These are phyloP conservation scores for Ploettnerulaceae sp. DNA, from an alignment of 2,329 filamentous ascomycete genomes.

Conservation along the genomic window DNA sequence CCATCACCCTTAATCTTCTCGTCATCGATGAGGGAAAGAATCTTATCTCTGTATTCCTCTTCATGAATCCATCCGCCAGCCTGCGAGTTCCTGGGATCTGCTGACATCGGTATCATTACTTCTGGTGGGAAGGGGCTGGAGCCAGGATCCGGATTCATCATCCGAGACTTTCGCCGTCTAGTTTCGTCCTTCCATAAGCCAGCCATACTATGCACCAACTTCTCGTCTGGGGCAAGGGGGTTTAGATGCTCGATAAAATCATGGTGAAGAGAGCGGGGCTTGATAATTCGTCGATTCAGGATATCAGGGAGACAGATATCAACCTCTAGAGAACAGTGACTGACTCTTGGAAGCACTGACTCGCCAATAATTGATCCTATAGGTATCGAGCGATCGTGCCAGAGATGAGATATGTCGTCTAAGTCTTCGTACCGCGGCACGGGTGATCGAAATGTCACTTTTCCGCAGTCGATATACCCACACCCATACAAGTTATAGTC, in stretches of 20 bases:
- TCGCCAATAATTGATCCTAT: constrained; percentile 56
- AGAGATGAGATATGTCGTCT: constrained; percentile 58
- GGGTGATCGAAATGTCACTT: constrained; percentile 68
- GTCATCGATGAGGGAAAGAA: constrained; percentile 57
- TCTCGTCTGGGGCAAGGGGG: constrained; percentile 62
- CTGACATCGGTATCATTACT: constrained; percentile 82
- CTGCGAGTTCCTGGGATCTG: constrained; percentile 66
- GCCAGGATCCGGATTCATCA: constrained; percentile 58
- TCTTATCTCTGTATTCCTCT: constrained; percentile 67
- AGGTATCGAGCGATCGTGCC: constrained; percentile 73
- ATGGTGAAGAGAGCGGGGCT: constrained; percentile 76
- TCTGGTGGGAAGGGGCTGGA: constrained; percentile 78
- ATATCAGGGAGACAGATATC: constrained; percentile 89
- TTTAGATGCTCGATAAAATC: constrained; percentile 72
- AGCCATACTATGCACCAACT: constrained; percentile 90
- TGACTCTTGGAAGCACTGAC: constrained; percentile 64
- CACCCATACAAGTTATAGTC: constrained; percentile 98
- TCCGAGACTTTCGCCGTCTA: constrained; percentile 66
- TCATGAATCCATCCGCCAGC: constrained; percentile 91
- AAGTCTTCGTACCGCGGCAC: constrained; percentile 65
- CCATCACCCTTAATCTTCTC: constrained; percentile 52
- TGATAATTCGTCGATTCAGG: constrained; percentile 70
- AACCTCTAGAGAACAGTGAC: constrained; percentile 84
- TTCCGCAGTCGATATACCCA: constrained; percentile 71
- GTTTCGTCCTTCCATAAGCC: constrained; percentile 90